phyloP scores from a whole-genome alignment of 495 filamentous ascomycete species.

The Aspergillus steynii region DNA sequence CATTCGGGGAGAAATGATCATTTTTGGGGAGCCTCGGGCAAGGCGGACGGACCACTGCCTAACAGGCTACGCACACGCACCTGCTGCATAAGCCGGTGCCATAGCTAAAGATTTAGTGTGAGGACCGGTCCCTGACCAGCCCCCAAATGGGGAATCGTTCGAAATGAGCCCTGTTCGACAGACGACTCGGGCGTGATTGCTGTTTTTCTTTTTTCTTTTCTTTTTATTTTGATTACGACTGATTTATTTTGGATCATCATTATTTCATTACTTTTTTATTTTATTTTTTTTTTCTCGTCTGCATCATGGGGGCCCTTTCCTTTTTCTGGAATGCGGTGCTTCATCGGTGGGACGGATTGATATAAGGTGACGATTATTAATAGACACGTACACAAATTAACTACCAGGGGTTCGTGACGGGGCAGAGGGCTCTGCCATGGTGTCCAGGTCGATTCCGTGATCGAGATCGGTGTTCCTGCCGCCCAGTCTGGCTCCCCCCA shows the following conservation, averaged over 20 bases:
- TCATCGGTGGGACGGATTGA: neutral
- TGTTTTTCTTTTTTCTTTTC: conserved; percentile 1
- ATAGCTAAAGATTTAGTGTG: conserved; percentile 18
- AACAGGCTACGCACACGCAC: conserved; percentile 23
- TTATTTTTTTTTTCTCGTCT: neutral
- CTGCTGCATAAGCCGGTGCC: conserved; percentile 11
- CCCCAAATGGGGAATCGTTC: conserved; percentile 6
- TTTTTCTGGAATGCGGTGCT: neutral
- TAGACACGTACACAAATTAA: neutral
- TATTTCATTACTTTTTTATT: neutral
- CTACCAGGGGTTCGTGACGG: neutral
- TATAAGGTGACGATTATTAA: neutral
- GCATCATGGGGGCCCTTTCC: neutral
- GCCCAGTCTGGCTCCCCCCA: no score
- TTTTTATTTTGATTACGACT: neutral
- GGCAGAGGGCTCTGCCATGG: neutral
- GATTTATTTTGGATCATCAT: neutral
- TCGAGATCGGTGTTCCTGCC: no score
- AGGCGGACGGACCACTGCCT: conserved; percentile 9
- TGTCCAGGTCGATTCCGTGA: no score
- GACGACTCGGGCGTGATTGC: neutral
- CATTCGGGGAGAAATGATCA: neutral
- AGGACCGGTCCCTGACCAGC: conserved; percentile 16
- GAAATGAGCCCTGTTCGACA: conserved; percentile 5
- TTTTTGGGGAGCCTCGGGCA: conserved; percentile 1